Base-by-base conservation (phyloP, 192 early-diverging fungal genomes). In the Coemansia sp. region DNA sequence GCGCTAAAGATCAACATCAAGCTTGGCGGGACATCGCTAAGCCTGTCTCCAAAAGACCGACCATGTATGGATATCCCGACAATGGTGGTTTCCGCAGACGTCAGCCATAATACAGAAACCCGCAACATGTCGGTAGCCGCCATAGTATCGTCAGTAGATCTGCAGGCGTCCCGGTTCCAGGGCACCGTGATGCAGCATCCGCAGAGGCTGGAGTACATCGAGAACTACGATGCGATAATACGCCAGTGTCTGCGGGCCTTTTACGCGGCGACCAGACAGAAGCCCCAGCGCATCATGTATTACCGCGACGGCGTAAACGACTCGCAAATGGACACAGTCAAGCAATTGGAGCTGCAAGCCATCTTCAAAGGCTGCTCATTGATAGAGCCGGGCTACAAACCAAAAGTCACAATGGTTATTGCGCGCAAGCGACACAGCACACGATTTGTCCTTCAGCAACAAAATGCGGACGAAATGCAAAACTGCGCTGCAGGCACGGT, bases 1-100 rank as follows among this genome's bases (percentile, higher is more conserved):
- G 60, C 59, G 29, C 63, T 89, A 28, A 90, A 90, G 61, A 74
- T 89, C 55, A 90, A 90, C 70, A 72, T 78, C 12, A 90, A 90
- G 68, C 77, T 90, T 14, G 89, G 89, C 45, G 89, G 89, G 0
- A 40, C 67, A 20, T 85, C 88, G 17, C 61, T 61, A 7, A 61
- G n/a, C 10, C 51, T 87, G 7, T 34, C 70, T 10, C 36, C 66
- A 0, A 32, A 30, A 36, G 51, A 75, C 55, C 25, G 60, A 54
- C 49, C 66, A 17, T 32, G 54, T 3, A 2, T 68, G 20, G 55
- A 77, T 11, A 50, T 59, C 10, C 76, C 83, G 12, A 87, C 86
- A 0, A 83, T 89, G 59, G 64, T 88, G 22, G 60, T 89, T n/a
- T 78, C 87, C 0, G 81, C 82, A 18, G 87, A 89, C 57, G 85